A percentile compares a stretch with the other conserved stretches of the same genome.
phyloP scores from a whole-genome alignment of 371 early-diverging fungal genomes.

The Syncephalis plumigaleata region DNA sequence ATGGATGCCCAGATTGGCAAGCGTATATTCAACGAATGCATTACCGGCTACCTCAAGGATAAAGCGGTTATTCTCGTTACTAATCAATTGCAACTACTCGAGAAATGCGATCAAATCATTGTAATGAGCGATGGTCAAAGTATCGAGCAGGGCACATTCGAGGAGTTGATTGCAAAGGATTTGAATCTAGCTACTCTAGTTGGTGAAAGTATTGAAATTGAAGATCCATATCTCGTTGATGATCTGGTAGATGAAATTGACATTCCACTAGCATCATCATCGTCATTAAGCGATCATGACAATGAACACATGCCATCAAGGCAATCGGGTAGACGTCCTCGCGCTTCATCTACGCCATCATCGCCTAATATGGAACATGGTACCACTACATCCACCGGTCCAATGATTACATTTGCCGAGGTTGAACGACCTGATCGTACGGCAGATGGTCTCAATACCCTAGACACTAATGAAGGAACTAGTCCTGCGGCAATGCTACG shows the following conservation, averaged over 20 bases:
- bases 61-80: conserved; percentile 46
- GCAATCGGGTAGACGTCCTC: background rate
- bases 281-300: background rate
- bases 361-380: background rate
- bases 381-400: background rate
- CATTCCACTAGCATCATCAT: conserved; percentile 1
- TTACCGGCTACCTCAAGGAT: conserved; percentile 25
- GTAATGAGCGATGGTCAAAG: conserved; percentile 46
- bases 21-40: conserved; percentile 40
- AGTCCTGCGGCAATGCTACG: conserved; percentile 5
- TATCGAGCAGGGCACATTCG: conserved; percentile 44
- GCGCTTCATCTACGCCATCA: background rate
- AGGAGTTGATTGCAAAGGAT: conserved; percentile 35
- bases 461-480: conserved; percentile 14
- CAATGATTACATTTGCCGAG: background rate
- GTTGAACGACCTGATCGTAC: background rate
- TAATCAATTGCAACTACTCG: conserved; percentile 36
- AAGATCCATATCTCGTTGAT: conserved; percentile 21
- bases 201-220: conserved; percentile 26
- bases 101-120: conserved; percentile 36
- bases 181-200: conserved; percentile 19
- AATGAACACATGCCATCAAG: background rate
- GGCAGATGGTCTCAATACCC: conserved; percentile 2
- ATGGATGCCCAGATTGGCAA: conserved; percentile 28
- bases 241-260: conserved; percentile 10